Conservation (phyloP, 352 stramenopile species). For the Phytophthora aleatoria region DNA sequence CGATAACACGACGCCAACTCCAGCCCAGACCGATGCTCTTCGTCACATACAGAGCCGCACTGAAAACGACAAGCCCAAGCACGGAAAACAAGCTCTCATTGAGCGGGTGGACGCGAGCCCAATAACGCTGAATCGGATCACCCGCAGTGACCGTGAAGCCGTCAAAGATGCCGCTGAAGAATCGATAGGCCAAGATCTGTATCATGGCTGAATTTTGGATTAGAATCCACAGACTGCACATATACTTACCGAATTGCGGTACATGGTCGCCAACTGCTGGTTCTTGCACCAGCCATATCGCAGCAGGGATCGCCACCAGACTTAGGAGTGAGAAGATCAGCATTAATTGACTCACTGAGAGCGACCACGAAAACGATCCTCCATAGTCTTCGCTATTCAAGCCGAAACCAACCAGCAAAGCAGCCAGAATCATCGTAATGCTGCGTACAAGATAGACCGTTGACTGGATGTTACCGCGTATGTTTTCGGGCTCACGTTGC, state of each 20-base stretch:
- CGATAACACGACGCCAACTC: slow-evolving; percentile 43
- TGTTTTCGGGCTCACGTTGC: slow-evolving; percentile 48
- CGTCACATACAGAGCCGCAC: slow-evolving; percentile 35
- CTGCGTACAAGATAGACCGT: slow-evolving; percentile 43
- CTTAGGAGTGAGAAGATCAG: slow-evolving; percentile 40
- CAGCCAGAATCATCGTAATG: slow-evolving; percentile 38
- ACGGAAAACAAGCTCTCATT: slow-evolving; percentile 45
- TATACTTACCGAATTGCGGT: slow-evolving; percentile 32
- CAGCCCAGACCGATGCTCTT: slow-evolving; percentile 42
- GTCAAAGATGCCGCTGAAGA: slow-evolving; percentile 52
- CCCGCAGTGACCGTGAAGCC: slow-evolving; percentile 40
- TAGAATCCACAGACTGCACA: slow-evolving; percentile 39
- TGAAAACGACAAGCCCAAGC: slow-evolving; percentile 41
- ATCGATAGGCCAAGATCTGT: slow-evolving; percentile 58
- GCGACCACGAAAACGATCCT: slow-evolving; percentile 36
- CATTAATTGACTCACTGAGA: slow-evolving; percentile 47
- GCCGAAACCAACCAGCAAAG: slow-evolving; percentile 43
- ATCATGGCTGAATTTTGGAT: slow-evolving; percentile 53
- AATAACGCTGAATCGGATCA: slow-evolving; percentile 40
- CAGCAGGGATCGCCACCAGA: slow-evolving; percentile 42
- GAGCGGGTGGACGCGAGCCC: slow-evolving; percentile 36
- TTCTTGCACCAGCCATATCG: slow-evolving; percentile 44
- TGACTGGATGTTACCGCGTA: slow-evolving; percentile 49
- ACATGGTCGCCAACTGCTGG: slow-evolving; percentile 20
- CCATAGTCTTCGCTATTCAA: slow-evolving; percentile 47